A percentile compares a stretch with the other conserved stretches of the same genome.
phyloP scores from a whole-genome alignment of 2,329 filamentous ascomycete genomes.

The Fusarium lyarnte region DNA sequence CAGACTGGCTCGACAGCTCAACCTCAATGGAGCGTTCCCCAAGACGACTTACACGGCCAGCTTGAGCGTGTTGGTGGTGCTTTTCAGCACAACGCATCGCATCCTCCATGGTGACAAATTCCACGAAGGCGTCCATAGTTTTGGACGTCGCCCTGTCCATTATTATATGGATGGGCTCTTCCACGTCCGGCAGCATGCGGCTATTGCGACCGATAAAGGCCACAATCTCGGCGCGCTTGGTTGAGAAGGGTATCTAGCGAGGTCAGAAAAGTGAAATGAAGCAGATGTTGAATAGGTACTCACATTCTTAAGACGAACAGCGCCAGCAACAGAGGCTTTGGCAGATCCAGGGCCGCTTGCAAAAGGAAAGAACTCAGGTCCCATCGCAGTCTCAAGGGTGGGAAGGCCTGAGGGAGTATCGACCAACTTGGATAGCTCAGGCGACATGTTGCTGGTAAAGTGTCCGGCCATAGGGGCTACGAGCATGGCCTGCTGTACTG shows the following conservation, averaged over 20 bases:
- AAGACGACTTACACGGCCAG: slow-evolving; percentile 59
- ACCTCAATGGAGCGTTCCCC: slow-evolving; percentile 67
- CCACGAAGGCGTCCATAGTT: slow-evolving; percentile 69
- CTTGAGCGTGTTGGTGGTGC: slow-evolving; percentile 52
- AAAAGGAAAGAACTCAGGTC: slow-evolving; percentile 58
- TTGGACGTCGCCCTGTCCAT: slow-evolving; percentile 72
- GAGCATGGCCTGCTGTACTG: slow-evolving; percentile 29
- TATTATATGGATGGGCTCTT: slow-evolving; percentile 70
- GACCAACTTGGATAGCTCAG: slow-evolving; percentile 51
- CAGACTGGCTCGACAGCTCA: slow-evolving; percentile 63
- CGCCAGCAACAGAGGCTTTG: slow-evolving; percentile 50
- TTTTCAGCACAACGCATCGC: slow-evolving; percentile 63
- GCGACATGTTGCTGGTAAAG: slow-evolving; percentile 47
- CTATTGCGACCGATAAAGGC: slow-evolving; percentile 68
- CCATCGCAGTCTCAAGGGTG: slow-evolving; percentile 48
- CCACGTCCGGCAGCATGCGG: slow-evolving; percentile 61
- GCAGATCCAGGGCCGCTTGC: slow-evolving; percentile 50
- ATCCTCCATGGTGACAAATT: slow-evolving; percentile 63
- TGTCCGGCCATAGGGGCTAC: slow-evolving; percentile 2
- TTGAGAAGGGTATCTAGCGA: slow-evolving; percentile 65
- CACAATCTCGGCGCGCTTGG: slow-evolving; percentile 63
- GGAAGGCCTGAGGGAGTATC: slow-evolving; percentile 48
- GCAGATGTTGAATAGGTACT: slow-evolving; percentile 37
- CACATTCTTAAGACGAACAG: slow-evolving; percentile 63
- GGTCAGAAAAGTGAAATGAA: not conserved